Evolutionary conservation across 768 basidiomycete genomes (phyloP), one percentile per base, ranked within the genome.

Genomic region (Lentinula detonsa): DNA sequence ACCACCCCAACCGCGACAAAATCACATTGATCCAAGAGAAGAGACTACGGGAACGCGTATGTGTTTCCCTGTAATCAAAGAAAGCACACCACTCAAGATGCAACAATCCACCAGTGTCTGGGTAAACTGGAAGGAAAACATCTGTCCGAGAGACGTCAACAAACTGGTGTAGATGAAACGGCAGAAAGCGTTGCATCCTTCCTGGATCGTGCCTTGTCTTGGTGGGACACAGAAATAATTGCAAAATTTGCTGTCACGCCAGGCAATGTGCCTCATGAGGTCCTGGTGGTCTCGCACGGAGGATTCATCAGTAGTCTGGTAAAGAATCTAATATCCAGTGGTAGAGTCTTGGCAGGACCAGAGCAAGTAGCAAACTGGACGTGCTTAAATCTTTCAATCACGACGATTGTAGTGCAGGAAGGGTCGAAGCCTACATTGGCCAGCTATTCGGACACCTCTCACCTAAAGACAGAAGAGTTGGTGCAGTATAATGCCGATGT

Each of bases 231-330:
- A 59, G 71, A 72, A 33, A 73, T 90, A 55, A 58, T 76, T 28
- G 65, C 73, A 11, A 64, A 63, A 16, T 63, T 69, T 3, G 63
- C 69, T 39, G 55, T 55, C 53, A 49, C 31, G 61, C 21, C 63
- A 46, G 63, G 57, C 23, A 70, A 62, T 51, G 64, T 65, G 18
- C 70, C 78, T 39, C 68, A 71, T 57, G 71, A 78, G 61, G 75
- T 90, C 49, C 76, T 93, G 34, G 79, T 86, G 11, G 81, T 84
- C 61, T 82, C 85, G 45, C 90, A 93, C 60, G 88, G 88, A 2
- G 88, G 82, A 0, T 78, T 82, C 65, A 88, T 91, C 61, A 71
- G 73, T 18, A 74, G 75, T 33, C 75, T 91, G 58, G 73, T 87
- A 61, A 74, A 74, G 18, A 72, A 68, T 43, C 67, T 90, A 66